phyloP scores from a whole-genome alignment of 2,329 filamentous ascomycete genomes.

The Exophiala phaeomuriformis region DNA sequence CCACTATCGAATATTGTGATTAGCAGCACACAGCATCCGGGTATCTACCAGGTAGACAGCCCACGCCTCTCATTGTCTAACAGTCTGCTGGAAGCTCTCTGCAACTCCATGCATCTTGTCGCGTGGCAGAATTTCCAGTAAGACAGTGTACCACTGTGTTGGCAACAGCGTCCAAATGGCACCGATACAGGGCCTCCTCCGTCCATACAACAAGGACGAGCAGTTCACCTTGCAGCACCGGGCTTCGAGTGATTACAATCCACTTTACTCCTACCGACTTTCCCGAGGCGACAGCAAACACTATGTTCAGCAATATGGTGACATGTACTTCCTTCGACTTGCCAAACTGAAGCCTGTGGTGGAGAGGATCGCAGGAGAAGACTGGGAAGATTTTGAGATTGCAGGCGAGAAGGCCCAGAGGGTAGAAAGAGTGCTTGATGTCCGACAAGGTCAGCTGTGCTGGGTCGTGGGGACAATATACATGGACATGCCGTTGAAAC shows the following conservation, averaged over 20 bases:
- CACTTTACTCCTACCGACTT: conserved; percentile 67
- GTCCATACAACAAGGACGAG: conserved; percentile 28
- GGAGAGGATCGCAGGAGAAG: conserved; percentile 62
- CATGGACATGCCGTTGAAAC: conserved; percentile 95
- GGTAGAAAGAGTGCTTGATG: conserved; percentile 86
- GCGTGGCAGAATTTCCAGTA: too few species aligned
- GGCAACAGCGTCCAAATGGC: conserved; percentile 7
- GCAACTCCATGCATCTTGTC: too few species aligned
- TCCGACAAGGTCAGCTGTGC: conserved; percentile 88
- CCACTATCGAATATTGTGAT: too few species aligned
- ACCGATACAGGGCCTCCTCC: conserved; percentile 12
- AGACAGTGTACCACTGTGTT: background rate
- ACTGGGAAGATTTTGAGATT: conserved; percentile 71
- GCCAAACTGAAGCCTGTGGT: conserved; percentile 79
- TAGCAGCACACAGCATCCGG: too few species aligned
- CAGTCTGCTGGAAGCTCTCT: too few species aligned
- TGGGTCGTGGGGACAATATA: conserved; percentile 94
- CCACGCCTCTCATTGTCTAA: too few species aligned
- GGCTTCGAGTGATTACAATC: conserved; percentile 57
- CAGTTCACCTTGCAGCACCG: conserved; percentile 45
- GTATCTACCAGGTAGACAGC: too few species aligned
- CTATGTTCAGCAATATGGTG: conserved; percentile 91
- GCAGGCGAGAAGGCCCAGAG: conserved; percentile 65
- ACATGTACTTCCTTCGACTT: conserved; percentile 93
- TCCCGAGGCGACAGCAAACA: conserved; percentile 56